Conservation (phyloP, 2,329 filamentous ascomycete species). For the Emydomyces testavorans region DNA sequence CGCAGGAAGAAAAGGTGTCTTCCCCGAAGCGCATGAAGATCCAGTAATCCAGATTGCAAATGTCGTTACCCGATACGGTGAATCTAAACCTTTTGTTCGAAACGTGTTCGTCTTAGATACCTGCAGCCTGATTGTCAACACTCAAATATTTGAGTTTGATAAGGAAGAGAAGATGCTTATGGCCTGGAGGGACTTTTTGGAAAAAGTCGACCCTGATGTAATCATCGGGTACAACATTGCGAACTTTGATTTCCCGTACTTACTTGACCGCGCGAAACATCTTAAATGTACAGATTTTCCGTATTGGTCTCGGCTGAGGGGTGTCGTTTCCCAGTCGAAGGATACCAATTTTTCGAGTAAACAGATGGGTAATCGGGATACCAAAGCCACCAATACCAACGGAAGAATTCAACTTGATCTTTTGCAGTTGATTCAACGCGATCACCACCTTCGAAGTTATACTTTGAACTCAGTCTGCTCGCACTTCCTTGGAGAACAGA, state of each 20-base stretch:
- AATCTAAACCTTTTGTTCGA: constrained; percentile 85
- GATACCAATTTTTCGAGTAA: constrained; percentile 90
- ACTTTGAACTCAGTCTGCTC: constrained; percentile 93
- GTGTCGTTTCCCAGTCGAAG: constrained; percentile 57
- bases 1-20: constrained; percentile 92
- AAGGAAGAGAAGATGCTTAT: constrained; percentile 82
- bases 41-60: constrained; percentile 98
- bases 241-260: constrained; percentile 97
- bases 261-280: constrained; percentile 75
- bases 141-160: constrained; percentile 74
- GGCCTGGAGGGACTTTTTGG: constrained; percentile 79
- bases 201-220: constrained; percentile 86
- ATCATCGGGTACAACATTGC: constrained; percentile 98
- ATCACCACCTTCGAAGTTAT: constrained; percentile 91
- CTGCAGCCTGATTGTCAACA: constrained; percentile 88
- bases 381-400: constrained; percentile 87
- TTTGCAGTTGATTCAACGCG: constrained; percentile 86
- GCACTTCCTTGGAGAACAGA: constrained; percentile 91
- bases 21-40: constrained; percentile 82
- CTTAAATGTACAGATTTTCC: constrained; percentile 71
- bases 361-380: constrained; percentile 94
- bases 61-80: constrained; percentile 85
- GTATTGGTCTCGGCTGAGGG: constrained; percentile 72
- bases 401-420: constrained; percentile 86
- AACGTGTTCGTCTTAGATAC: constrained; percentile 94